These are phyloP conservation scores for Multifurca ochricompacta DNA, from an alignment of 768 basidiomycete species.

Conservation along the genomic window DNA sequence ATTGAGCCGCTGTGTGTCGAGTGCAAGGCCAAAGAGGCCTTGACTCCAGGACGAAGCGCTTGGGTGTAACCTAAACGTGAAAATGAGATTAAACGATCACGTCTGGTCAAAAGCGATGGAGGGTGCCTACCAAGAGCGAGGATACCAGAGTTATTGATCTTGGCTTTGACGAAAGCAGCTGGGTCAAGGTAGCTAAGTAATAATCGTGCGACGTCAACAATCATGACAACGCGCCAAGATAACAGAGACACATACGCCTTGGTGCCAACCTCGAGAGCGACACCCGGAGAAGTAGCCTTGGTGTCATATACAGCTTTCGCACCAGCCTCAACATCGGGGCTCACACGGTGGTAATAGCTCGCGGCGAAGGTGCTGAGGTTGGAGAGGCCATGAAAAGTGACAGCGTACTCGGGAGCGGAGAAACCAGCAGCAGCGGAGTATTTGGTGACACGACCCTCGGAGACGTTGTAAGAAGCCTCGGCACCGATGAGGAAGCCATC, in stretches of 20 bases:
- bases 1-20: conserved; percentile 91
- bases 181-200: conserved; percentile 64
- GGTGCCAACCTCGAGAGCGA: conserved; percentile 89
- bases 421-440: conserved; percentile 91
- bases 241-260: conserved; percentile 64
- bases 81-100: conserved; percentile 15
- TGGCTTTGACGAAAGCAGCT: conserved; percentile 92
- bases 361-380: conserved; percentile 92
- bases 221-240: neutral
- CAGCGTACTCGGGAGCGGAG: conserved; percentile 92
- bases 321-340: conserved; percentile 84
- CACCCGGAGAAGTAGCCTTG: conserved; percentile 79
- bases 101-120: neutral
- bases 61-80: conserved; percentile 71
- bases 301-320: conserved; percentile 95
- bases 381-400: conserved; percentile 90
- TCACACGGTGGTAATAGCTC: conserved; percentile 97
- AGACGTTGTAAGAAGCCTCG: conserved; percentile 95
- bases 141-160: conserved; percentile 96
- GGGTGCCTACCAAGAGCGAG: conserved; percentile 60
- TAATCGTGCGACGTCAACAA: neutral
- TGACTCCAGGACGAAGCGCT: conserved; percentile 87
- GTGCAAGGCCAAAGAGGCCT: conserved; percentile 89
- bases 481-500: conserved; percentile 96
- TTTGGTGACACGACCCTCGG: conserved; percentile 82